A percentile compares a stretch with the other conserved stretches of the same genome.
Evolutionary conservation across 2,329 filamentous ascomycete species (phyloP).

Genomic region (Cladophialophora bantiana): DNA sequence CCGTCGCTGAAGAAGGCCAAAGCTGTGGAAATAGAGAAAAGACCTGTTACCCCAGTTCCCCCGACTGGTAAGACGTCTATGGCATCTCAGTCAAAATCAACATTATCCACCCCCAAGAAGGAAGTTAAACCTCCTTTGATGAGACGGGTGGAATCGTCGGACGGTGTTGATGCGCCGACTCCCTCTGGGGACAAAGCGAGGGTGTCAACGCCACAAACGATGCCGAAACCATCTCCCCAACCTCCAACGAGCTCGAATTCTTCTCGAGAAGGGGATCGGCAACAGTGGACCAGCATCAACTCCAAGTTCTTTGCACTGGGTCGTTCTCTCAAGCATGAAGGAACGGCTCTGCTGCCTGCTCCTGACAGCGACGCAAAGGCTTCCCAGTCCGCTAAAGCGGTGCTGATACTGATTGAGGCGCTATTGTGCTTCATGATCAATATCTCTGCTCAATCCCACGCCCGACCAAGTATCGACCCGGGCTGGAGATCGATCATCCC

Average conservation of each 20-base stretch:
- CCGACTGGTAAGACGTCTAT: conserved; percentile 46
- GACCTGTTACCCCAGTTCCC: conserved; percentile 47
- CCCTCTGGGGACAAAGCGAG: conserved; percentile 44
- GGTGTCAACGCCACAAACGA: conserved; percentile 41
- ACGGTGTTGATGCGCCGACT: conserved; percentile 49
- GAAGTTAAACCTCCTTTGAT: conserved; percentile 48
- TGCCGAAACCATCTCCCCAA: conserved; percentile 36
- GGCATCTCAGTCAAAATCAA: conserved; percentile 38
- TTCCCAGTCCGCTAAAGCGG: conserved; percentile 25
- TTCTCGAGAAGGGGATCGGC: conserved; percentile 46
- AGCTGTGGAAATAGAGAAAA: conserved; percentile 40
- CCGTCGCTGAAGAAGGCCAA: conserved; percentile 41
- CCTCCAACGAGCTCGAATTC: conserved; percentile 38
- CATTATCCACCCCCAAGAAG: conserved; percentile 53
- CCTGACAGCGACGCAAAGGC: conserved; percentile 47
- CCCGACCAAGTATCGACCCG: conserved; percentile 47
- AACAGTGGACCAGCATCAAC: conserved; percentile 53
- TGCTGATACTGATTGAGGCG: conserved; percentile 48
- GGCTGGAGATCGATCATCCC: conserved; percentile 57
- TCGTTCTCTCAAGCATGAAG: conserved; percentile 55
- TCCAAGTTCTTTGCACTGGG: conserved; percentile 53
- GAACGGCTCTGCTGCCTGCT: conserved; percentile 37
- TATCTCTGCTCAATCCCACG: conserved; percentile 53
- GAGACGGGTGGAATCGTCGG: conserved; percentile 49
- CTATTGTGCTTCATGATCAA: conserved; percentile 58